These are phyloP conservation scores for Vanrija pseudolonga DNA, from an alignment of 1,284 basidiomycete genomes.

Conservation along the genomic window DNA sequence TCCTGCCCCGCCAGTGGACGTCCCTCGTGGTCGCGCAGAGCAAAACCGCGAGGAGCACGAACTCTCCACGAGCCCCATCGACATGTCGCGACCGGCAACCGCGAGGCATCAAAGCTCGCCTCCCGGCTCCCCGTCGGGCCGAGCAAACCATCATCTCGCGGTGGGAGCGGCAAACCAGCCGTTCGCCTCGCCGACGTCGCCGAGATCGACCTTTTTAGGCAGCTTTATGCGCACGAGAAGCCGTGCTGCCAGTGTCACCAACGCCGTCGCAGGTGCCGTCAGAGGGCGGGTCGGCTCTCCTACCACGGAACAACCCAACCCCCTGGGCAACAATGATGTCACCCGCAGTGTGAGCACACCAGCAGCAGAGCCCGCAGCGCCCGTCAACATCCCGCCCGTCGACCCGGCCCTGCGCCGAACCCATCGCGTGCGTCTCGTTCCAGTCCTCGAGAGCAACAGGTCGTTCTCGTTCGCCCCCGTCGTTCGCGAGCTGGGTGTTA, in stretches of 20 bases:
- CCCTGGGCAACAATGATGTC: constrained; percentile 24
- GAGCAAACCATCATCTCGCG: not conserved
- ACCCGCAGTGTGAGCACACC: constrained; percentile 40
- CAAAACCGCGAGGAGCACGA: no score
- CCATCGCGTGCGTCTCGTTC: constrained; percentile 72
- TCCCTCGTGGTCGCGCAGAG: no score
- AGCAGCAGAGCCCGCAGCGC: not conserved
- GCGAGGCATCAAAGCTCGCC: not conserved
- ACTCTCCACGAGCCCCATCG: not conserved
- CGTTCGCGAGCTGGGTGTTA: constrained; percentile 60
- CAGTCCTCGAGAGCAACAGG: constrained; percentile 84
- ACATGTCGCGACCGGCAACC: not conserved
- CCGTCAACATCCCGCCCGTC: constrained; percentile 11
- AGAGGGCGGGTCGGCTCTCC: constrained; percentile 20
- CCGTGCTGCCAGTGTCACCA: constrained; percentile 39
- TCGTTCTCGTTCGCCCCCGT: constrained; percentile 92
- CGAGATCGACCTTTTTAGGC: constrained; percentile 43
- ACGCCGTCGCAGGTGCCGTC: constrained; percentile 17
- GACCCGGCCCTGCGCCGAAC: constrained; percentile 25
- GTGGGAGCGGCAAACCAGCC: not conserved
- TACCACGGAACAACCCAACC: constrained; percentile 20
- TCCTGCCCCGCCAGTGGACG: not conserved
- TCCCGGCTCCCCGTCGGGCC: not conserved
- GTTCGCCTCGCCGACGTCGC: constrained; percentile 36
- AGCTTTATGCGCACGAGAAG: constrained; percentile 44